phyloP scores from a whole-genome alignment of 129 eudicot genomes.

The Flaveria trinervia region DNA sequence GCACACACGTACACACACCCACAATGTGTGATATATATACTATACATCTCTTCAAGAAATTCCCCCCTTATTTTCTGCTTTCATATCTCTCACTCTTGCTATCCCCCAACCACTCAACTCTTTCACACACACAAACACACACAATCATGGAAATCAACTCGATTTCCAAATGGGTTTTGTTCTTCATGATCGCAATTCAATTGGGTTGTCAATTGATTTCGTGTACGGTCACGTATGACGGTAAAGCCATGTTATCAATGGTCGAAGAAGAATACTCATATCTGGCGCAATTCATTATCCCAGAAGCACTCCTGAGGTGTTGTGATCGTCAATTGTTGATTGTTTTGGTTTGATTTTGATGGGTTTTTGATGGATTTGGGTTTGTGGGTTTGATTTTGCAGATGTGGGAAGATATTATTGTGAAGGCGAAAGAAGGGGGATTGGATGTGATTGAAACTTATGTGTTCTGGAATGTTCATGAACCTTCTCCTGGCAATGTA shows the following conservation, averaged over 20 bases:
- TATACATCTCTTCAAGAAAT: conserved; percentile 31
- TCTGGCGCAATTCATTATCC: conserved; percentile 98
- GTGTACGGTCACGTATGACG: conserved; percentile 75
- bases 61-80: conserved; percentile 28
- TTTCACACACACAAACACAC: conserved; percentile 15
- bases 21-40: conserved; percentile 33
- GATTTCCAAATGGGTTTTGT: conserved; percentile 39
- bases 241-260: conserved; percentile 75
- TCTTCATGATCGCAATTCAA: conserved; percentile 34
- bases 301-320: conserved; percentile 95
- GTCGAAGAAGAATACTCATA: conserved; percentile 74
- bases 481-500: conserved; percentile 93
- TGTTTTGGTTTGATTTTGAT: conserved; percentile 4
- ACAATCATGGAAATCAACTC: conserved; percentile 47
- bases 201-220: conserved; percentile 43
- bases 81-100: conserved; percentile 33
- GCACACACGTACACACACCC: conserved; percentile 7
- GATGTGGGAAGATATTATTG: conserved; percentile 99
- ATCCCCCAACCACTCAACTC: conserved; percentile 40
- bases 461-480: conserved; percentile 97
- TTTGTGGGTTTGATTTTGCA: conserved; percentile 28
- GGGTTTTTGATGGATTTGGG: background rate
- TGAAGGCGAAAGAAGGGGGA: conserved; percentile 96
- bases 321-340: background rate
- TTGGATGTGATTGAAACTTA: conserved; percentile 91